Evolutionary conservation across 768 basidiomycete genomes (phyloP), one percentile per base, ranked within the genome.

Genomic region (Coprinopsis cinerea): DNA sequence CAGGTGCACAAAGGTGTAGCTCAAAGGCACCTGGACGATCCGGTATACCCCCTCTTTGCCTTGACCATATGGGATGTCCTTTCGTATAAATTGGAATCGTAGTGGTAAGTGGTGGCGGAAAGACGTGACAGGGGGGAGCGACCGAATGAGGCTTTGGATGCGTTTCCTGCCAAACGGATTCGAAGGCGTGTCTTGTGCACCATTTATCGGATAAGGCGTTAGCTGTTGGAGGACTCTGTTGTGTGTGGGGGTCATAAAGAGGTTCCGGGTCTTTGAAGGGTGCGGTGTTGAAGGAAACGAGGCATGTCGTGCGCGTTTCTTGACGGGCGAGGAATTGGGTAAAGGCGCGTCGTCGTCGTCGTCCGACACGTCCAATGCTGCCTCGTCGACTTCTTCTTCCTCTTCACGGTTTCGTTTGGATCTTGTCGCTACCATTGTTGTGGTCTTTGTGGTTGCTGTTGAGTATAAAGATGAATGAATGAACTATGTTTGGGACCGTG

Each of bases 91-190:
- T 63, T 85, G 84, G 59, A 85, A 78, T 17, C 82, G 78, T 14
- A 87, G 72, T 0, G 81, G 77, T 75, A 0, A 73, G 61, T 0
- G 67, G 56, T 3, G 75, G 74, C 72, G 72, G 60, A 80, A 83
- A 0, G 76, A 73, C 0, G 77, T 75, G 0, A 72, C 61, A 0
- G 67, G 56, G 1, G 76, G 76, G 7, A 76, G 63, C 0, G 65
- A 59, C 20, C 69, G 71, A 5, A 65, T 57, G 2, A 74, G 56
- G 13, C 70, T 61, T 17, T 69, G 66, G 13, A 69, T 68, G 15
- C 75, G 71, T 41, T 77, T 78, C 39, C 81, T 67, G 14, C 83
- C 82, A 52, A 87, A 82, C 0, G 85, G 85, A 56, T 86, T 87
- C 2, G 80, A 76, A 0, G 85, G 85, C 0, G 84, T 85, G 66